Percentiles rank a stretch among this genome's conserved stretches.
These are phyloP conservation scores for Entomortierella chlamydospora DNA, from an alignment of 192 early-diverging fungal genomes.

Conservation along the genomic window DNA sequence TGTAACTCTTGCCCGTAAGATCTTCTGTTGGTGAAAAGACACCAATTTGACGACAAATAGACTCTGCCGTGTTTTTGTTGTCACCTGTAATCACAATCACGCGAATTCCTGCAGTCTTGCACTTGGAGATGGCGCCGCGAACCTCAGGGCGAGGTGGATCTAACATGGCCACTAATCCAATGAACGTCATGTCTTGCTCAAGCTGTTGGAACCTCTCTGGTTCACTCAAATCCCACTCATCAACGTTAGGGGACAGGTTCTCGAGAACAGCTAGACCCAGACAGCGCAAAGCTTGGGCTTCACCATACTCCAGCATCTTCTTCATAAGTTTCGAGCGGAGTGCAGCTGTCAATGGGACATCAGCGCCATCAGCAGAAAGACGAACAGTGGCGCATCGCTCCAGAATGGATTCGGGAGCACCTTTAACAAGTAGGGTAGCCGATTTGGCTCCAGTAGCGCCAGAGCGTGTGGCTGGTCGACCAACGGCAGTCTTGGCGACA, in stretches of 20 bases:
- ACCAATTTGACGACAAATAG: conserved; percentile 82
- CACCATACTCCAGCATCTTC: conserved; percentile 80
- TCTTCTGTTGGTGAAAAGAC: conserved; percentile 62
- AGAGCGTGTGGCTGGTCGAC: conserved; percentile 37
- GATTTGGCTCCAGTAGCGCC: conserved; percentile 26
- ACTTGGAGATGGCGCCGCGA: conserved; percentile 71
- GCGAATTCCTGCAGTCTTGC: conserved; percentile 89
- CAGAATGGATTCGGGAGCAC: conserved; percentile 92
- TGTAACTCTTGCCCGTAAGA: conserved; percentile 67
- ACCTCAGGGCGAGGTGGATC: conserved; percentile 88
- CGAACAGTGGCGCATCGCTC: conserved; percentile 83
- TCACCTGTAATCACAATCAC: conserved; percentile 97
- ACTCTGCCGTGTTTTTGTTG: conserved; percentile 88
- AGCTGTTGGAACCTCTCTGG: conserved; percentile 61
- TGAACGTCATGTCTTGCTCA: conserved; percentile 79
- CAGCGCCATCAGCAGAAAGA: conserved; percentile 53
- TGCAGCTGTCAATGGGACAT: conserved; percentile 72
- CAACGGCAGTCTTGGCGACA: conserved; percentile 55
- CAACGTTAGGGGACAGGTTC: conserved; percentile 38
- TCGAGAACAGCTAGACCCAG: conserved; percentile 85
- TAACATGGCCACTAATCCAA: conserved; percentile 93
- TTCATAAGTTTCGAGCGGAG: conserved; percentile 70
- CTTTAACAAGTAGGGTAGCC: conserved; percentile 89
- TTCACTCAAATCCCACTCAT: conserved; percentile 18
- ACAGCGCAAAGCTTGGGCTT: conserved; percentile 82